Evolutionary conservation across 1,284 basidiomycete species (phyloP).

Genomic region (Cryptococcus sp.): DNA sequence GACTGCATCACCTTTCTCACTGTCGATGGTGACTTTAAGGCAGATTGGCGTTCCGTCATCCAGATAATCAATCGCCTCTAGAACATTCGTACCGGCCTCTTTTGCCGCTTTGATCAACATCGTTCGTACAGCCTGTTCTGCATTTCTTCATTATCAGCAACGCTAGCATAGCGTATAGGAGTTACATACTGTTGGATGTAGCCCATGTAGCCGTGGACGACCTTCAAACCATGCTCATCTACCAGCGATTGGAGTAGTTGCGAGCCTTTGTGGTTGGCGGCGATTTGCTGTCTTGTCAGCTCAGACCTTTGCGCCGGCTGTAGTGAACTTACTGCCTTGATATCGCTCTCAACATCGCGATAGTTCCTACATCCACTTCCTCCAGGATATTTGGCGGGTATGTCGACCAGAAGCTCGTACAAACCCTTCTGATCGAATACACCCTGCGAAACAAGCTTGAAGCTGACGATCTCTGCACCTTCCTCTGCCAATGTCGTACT

Average conservation of each 20-base stretch:
- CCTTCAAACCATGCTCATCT: slow-evolving; percentile 76
- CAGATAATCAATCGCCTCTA: slow-evolving; percentile 47
- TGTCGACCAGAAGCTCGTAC: slow-evolving; percentile 69
- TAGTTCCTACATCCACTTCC: slow-evolving; percentile 18
- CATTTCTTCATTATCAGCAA: slow-evolving; percentile 61
- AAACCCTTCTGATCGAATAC: slow-evolving; percentile 73
- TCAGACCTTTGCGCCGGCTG: slow-evolving; percentile 7
- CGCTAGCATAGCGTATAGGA: neutral
- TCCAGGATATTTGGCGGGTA: slow-evolving; percentile 61
- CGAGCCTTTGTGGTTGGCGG: slow-evolving; percentile 91
- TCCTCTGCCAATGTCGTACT: slow-evolving; percentile 88
- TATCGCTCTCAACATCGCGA: slow-evolving; percentile 72
- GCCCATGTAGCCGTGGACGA: slow-evolving; percentile 88
- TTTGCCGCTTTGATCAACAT: slow-evolving; percentile 55
- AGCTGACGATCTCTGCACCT: slow-evolving; percentile 78
- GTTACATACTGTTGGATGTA: slow-evolving; percentile 55
- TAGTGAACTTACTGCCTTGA: slow-evolving; percentile 60
- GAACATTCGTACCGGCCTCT: slow-evolving; percentile 54
- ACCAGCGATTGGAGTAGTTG: slow-evolving; percentile 71
- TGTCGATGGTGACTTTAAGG: slow-evolving; percentile 74
- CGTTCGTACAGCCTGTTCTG: slow-evolving; percentile 80
- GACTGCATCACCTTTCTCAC: slow-evolving; percentile 68
- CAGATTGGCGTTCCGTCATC: slow-evolving; percentile 86
- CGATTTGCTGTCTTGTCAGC: slow-evolving; percentile 62
- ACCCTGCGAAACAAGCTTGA: slow-evolving; percentile 86